phyloP scores from a whole-genome alignment of 1,284 basidiomycete genomes.

The Lignosus rhinocerotis region DNA sequence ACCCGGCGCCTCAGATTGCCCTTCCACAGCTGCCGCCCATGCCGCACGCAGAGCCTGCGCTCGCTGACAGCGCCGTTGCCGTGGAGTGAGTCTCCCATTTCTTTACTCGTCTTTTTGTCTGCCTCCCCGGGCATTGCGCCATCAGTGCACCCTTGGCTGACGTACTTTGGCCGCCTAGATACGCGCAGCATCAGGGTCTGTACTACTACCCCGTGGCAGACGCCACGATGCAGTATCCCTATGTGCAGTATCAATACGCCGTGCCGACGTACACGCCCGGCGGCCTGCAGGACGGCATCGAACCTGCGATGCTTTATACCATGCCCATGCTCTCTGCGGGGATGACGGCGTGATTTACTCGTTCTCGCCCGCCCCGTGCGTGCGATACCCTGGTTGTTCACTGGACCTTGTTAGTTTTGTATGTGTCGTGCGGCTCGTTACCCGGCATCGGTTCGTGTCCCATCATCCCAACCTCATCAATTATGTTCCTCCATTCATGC shows the following conservation, averaged over 20 bases:
- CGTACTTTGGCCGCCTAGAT: slow-evolving; percentile 5
- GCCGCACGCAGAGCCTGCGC: slow-evolving; percentile 5
- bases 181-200: slow-evolving; percentile 13
- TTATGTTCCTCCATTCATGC: not conserved
- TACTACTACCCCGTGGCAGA: slow-evolving; percentile 14
- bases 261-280: slow-evolving; percentile 5
- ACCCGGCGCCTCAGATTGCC: slow-evolving; percentile 18
- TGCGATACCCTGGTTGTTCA: slow-evolving; percentile 1
- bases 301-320: slow-evolving; percentile 16
- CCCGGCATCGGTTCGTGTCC: not conserved
- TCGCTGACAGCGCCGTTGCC: slow-evolving; percentile 12
- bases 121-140: not conserved
- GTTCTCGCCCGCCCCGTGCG: not conserved
- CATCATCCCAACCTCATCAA: not conserved
- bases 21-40: slow-evolving; percentile 23
- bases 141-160: not conserved
- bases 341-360: slow-evolving; percentile 10
- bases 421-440: not conserved
- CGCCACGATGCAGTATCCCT: slow-evolving; percentile 15
- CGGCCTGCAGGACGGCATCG: slow-evolving; percentile 7
- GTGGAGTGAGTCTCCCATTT: slow-evolving; percentile 11
- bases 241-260: slow-evolving; percentile 20
- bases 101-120: not conserved
- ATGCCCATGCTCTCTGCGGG: slow-evolving; percentile 14
- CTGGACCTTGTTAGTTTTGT: not conserved